These are phyloP conservation scores for Candida endomychidarum DNA, from an alignment of 805 yeast genomes.

Conservation along the genomic window DNA sequence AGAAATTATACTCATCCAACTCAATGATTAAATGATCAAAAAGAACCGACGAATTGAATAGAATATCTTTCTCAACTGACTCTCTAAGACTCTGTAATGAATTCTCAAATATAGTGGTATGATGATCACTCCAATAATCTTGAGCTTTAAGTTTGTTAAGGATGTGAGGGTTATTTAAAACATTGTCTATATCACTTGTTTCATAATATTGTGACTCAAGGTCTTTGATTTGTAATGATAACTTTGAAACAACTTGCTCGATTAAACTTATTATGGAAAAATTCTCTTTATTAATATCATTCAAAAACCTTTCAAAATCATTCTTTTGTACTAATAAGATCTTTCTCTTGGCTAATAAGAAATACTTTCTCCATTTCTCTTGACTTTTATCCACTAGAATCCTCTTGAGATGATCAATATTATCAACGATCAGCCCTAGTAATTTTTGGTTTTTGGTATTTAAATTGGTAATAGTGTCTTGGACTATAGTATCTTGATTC, in stretches of 20 bases:
- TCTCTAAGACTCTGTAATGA: constrained; percentile 46
- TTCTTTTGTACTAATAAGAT: constrained; percentile 42
- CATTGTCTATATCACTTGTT: constrained; percentile 53
- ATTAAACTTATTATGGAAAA: constrained; percentile 21
- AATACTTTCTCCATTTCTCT: constrained; percentile 44
- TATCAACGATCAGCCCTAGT: constrained; percentile 38
- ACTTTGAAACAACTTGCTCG: constrained; percentile 34
- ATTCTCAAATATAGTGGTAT: constrained; percentile 42
- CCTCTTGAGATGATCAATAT: constrained; percentile 40
- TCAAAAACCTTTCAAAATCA: constrained; percentile 31
- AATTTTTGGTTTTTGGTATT: constrained; percentile 39
- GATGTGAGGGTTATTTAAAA: constrained; percentile 47
- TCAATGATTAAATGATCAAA: constrained; percentile 48
- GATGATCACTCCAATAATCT: constrained; percentile 55
- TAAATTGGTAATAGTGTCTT: constrained; percentile 35
- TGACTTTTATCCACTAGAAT: constrained; percentile 45
- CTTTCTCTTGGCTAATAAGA: constrained; percentile 47
- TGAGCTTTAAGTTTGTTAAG: constrained; percentile 49
- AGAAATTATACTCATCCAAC: constrained; percentile 12
- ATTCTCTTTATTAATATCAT: constrained; percentile 11
- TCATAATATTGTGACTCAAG: constrained; percentile 51
- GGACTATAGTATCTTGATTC: constrained; percentile 48
- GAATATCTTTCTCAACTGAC: constrained; percentile 51
- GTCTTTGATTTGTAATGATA: constrained; percentile 47
- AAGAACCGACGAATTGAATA: constrained; percentile 54